phyloP scores from a whole-genome alignment of 2,329 filamentous ascomycete genomes.

The Colletotrichum eleusines region DNA sequence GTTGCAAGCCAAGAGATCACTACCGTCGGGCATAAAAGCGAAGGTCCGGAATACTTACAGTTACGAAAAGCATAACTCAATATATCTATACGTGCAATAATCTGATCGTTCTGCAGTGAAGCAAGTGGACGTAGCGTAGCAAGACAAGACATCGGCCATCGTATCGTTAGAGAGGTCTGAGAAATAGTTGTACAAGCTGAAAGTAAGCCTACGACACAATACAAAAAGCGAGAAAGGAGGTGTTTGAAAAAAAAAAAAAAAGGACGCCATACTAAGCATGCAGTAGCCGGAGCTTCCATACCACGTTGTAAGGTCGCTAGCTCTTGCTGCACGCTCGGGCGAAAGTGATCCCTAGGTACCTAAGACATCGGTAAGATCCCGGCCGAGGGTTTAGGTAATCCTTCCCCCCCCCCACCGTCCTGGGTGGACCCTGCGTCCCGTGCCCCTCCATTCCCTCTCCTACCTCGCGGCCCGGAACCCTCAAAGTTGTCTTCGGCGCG shows the following conservation, averaged over 20 bases:
- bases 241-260: neutral
- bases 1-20: conserved; percentile 4
- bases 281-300: conserved; percentile 15
- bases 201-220: neutral
- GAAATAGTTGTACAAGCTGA: too few species aligned
- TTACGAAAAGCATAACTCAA: neutral
- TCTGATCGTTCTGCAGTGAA: neutral
- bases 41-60: conserved; percentile 10
- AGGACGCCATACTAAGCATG: neutral
- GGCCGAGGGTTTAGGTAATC: conserved; percentile 30
- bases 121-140: too few species aligned
- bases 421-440: conserved; percentile 8
- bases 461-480: neutral
- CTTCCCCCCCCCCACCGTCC: neutral
- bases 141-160: neutral
- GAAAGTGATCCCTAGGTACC: neutral
- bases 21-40: conserved; percentile 32
- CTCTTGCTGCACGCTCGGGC: neutral
- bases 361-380: neutral
- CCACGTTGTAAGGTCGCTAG: neutral
- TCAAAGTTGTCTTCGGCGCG: neutral
- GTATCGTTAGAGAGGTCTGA: neutral
- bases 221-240: neutral
- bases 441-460: conserved; percentile 29
- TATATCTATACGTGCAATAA: neutral